Percentiles rank a stretch among this genome's conserved stretches.
These are phyloP conservation scores for Millerozyma miso DNA, from an alignment of 805 yeast genomes.

Conservation along the genomic window DNA sequence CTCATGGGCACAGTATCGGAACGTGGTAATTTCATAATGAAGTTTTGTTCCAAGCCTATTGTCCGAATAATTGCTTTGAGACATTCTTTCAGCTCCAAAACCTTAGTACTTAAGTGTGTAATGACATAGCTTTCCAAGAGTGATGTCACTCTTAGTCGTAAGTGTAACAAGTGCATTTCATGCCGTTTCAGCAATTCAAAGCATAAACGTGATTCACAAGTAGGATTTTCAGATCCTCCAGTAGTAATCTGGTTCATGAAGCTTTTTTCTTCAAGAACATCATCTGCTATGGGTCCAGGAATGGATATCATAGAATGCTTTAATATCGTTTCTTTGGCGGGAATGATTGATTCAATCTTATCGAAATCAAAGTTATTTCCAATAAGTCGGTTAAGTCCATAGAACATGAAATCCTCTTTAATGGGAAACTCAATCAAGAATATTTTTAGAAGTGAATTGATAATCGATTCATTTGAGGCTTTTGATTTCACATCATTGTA, in stretches of 20 bases:
- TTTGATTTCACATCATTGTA: conserved; percentile 9
- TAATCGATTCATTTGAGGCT: conserved; percentile 12
- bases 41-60: conserved; percentile 47
- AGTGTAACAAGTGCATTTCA: conserved; percentile 38
- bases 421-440: conserved; percentile 40
- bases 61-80: conserved; percentile 39
- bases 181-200: conserved; percentile 29
- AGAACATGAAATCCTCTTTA: conserved; percentile 40
- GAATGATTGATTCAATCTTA: conserved; percentile 41
- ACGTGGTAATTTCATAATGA: conserved; percentile 42
- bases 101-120: conserved; percentile 18
- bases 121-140: conserved; percentile 45
- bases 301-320: conserved; percentile 17
- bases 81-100: conserved; percentile 33
- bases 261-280: conserved; percentile 6
- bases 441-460: conserved; percentile 31
- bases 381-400: conserved; percentile 49
- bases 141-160: conserved; percentile 44
- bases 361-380: conserved; percentile 48
- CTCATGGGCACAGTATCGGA: conserved; percentile 33
- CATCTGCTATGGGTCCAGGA: conserved; percentile 27
- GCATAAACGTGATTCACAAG: conserved; percentile 2
- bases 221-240: neutral
- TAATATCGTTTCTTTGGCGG: conserved; percentile 20
- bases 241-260: conserved; percentile 3